A percentile compares a stretch with the other conserved stretches of the same genome.
Conservation (phyloP, 202 grass and related monocot genomes). For the Hordeum pubiflorum region DNA sequence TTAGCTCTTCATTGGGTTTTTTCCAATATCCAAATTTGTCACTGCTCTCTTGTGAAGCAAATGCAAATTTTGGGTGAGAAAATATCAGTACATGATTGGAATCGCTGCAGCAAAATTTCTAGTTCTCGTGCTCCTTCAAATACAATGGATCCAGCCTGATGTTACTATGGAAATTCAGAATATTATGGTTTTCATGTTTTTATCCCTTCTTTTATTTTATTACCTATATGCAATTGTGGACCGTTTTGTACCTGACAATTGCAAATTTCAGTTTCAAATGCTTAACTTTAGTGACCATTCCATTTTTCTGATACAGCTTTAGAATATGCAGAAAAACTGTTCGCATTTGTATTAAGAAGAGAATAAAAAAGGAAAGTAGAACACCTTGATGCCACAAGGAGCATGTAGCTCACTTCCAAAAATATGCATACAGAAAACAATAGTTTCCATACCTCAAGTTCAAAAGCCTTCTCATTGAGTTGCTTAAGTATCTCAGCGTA, state of each 20-base stretch:
- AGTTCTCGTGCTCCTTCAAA: not conserved
- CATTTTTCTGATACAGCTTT: not conserved
- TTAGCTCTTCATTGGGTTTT: too few relatives aligned
- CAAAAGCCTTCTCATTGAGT: slow-evolving; percentile 88
- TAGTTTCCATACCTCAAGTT: slow-evolving; percentile 77
- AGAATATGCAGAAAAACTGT: not conserved
- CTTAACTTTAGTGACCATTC: not conserved
- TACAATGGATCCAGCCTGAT: not conserved
- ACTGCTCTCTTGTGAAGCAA: not conserved
- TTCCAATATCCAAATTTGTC: too few relatives aligned
- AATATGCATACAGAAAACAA: not conserved
- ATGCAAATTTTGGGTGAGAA: not conserved
- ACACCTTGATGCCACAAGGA: not conserved
- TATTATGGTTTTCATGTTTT: not conserved
- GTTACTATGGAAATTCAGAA: not conserved
- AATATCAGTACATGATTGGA: not conserved
- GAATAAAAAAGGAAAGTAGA: not conserved
- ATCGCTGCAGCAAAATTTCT: not conserved
- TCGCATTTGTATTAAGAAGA: not conserved
- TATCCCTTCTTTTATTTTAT: not conserved
- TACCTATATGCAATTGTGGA: not conserved
- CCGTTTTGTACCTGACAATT: not conserved
- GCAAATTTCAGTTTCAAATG: not conserved
- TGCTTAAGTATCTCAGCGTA: slow-evolving; percentile 77
- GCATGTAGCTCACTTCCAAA: too few relatives aligned